These are phyloP conservation scores for Colletotrichum coccodes DNA, from an alignment of 2,329 filamentous ascomycete genomes.

Conservation along the genomic window DNA sequence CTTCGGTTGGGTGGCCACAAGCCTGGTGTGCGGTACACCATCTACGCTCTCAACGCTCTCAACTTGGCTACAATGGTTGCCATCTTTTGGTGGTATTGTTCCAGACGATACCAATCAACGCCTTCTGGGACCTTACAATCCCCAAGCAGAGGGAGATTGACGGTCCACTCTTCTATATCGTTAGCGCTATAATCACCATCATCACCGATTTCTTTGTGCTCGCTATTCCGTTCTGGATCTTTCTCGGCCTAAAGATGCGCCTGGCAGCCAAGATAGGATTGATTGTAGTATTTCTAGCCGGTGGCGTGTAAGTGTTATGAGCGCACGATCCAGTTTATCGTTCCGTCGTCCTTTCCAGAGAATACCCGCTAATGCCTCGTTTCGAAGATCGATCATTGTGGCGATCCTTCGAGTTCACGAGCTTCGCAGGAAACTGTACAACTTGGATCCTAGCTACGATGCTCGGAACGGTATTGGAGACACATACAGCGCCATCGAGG, in stretches of 20 bases:
- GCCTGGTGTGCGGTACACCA: conserved; percentile 35
- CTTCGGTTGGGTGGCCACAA: conserved; percentile 44
- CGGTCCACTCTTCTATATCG: conserved; percentile 1
- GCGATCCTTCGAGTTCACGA: conserved; percentile 16
- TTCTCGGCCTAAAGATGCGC: conserved; percentile 51
- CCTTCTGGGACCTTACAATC: conserved; percentile 42
- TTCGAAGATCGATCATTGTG: neutral
- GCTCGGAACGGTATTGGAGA: conserved; percentile 35
- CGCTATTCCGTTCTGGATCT: conserved; percentile 51
- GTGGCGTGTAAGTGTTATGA: conserved; percentile 47
- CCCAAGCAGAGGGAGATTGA: conserved; percentile 5
- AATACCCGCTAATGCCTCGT: conserved; percentile 12
- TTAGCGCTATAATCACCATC: conserved; percentile 14
- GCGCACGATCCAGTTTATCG: too few species aligned
- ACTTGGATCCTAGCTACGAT: conserved; percentile 4
- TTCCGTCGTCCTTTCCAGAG: too few species aligned
- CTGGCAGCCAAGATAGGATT: conserved; percentile 49
- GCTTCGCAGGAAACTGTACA: conserved; percentile 8
- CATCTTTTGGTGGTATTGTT: conserved; percentile 50
- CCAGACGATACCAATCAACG: conserved; percentile 49
- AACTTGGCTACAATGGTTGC: conserved; percentile 47
- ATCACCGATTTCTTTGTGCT: conserved; percentile 25
- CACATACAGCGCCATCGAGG: conserved; percentile 44
- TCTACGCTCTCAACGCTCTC: conserved; percentile 44
- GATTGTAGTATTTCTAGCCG: conserved; percentile 51